A percentile compares a stretch with the other conserved stretches of the same genome.
Evolutionary conservation across 805 yeast genomes (phyloP).

Genomic region (Brettanomyces custersianus): DNA sequence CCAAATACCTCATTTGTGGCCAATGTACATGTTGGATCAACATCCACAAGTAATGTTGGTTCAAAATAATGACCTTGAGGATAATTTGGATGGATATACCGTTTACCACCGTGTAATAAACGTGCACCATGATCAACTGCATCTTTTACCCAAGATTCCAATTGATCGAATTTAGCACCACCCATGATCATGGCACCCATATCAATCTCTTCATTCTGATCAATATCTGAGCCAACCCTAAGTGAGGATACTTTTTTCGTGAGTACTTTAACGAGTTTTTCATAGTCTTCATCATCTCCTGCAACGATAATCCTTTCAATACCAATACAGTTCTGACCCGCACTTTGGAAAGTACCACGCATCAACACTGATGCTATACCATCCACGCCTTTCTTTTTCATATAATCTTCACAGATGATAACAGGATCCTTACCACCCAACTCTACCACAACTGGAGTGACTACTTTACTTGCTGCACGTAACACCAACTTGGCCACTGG

Average conservation of each 20-base stretch:
- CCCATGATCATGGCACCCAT: conserved; percentile 90
- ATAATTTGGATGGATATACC: conserved; percentile 79
- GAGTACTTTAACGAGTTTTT: conserved; percentile 47
- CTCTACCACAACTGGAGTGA: conserved; percentile 93
- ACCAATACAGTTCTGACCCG: conserved; percentile 98
- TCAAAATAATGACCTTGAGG: conserved; percentile 92
- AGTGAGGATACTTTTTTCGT: conserved; percentile 48
- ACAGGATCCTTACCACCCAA: conserved; percentile 95
- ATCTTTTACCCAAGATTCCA: conserved; percentile 60
- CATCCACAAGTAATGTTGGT: conserved; percentile 84
- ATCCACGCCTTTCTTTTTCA: conserved; percentile 35
- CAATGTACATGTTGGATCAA: conserved; percentile 64
- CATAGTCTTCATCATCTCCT: conserved; percentile 50
- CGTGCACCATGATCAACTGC: conserved; percentile 81
- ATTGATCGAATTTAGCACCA: conserved; percentile 56
- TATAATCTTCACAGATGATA: conserved; percentile 74
- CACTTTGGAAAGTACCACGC: conserved; percentile 95
- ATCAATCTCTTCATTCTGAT: conserved; percentile 82
- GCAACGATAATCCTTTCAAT: conserved; percentile 88
- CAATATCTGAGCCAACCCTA: conserved; percentile 85
- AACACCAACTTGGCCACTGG: conserved; percentile 89
- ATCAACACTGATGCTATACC: conserved; percentile 69
- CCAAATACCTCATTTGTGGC: conserved; percentile 93
- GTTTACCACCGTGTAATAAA: conserved; percentile 71
- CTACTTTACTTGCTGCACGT: conserved; percentile 70